A percentile compares a stretch with the other conserved stretches of the same genome.
Evolutionary conservation across 495 filamentous ascomycete species (phyloP).

Genomic region (Penicillium canescens): DNA sequence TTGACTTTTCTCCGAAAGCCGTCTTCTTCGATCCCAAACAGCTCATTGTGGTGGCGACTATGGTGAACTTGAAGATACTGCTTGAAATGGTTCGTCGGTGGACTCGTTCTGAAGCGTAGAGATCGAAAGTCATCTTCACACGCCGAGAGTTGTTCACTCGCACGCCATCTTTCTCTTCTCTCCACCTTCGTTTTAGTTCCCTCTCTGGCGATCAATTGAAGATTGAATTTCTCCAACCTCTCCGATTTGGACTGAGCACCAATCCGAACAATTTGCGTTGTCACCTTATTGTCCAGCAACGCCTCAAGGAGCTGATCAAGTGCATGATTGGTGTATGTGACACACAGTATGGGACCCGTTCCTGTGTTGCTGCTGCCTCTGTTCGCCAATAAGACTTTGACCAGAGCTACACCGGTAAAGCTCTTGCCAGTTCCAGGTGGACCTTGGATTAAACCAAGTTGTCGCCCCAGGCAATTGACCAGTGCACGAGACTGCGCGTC

Average conservation of each 20-base stretch:
- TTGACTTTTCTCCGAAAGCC: not conserved
- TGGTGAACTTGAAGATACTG: not conserved
- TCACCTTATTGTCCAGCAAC: slow-evolving; percentile 52
- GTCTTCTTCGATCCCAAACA: not conserved
- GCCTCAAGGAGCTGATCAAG: slow-evolving; percentile 73
- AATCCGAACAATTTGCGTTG: slow-evolving; percentile 63
- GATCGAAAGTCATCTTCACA: slow-evolving; percentile 10
- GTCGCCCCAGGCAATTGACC: slow-evolving; percentile 53
- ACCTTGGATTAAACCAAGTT: slow-evolving; percentile 71
- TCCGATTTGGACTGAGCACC: slow-evolving; percentile 67
- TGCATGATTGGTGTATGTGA: slow-evolving; percentile 73
- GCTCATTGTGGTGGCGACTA: not conserved
- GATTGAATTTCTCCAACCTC: slow-evolving; percentile 34
- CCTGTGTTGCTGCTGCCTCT: slow-evolving; percentile 30
- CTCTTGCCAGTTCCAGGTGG: slow-evolving; percentile 82
- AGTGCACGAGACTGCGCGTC: slow-evolving; percentile 58
- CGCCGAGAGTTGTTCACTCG: slow-evolving; percentile 11
- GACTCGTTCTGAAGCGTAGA: not conserved
- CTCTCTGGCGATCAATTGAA: slow-evolving; percentile 36
- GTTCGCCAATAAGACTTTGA: slow-evolving; percentile 65
- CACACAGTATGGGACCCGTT: slow-evolving; percentile 66
- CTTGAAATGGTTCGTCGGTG: not conserved
- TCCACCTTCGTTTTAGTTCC: slow-evolving; percentile 42
- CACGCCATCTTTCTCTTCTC: slow-evolving; percentile 19
- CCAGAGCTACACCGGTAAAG: slow-evolving; percentile 57